Conservation (phyloP, 2,329 filamentous ascomycete species). For the Fusarium dlaminii region DNA sequence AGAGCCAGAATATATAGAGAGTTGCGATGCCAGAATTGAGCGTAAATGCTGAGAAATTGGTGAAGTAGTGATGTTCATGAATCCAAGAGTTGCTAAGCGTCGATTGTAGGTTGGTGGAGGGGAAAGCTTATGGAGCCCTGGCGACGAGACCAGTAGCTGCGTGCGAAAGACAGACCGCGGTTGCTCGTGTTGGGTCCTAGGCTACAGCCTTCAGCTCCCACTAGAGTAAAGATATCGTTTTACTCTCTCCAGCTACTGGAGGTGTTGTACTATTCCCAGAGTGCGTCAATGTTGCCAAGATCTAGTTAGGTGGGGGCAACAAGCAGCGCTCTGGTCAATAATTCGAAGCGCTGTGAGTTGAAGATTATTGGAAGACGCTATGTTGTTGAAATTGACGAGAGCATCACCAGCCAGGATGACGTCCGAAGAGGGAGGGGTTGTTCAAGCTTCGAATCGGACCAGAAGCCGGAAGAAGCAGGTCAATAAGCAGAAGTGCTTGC, state of each 20-base stretch:
- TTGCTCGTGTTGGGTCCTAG: conserved; percentile 19
- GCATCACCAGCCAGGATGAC: conserved; percentile 19
- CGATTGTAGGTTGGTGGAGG: conserved; percentile 17
- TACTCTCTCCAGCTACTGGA: neutral
- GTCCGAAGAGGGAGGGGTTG: conserved; percentile 3
- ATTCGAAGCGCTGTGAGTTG: neutral
- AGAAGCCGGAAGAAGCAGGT: conserved; percentile 14
- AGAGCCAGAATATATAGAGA: conserved; percentile 21
- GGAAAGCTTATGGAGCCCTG: conserved; percentile 20
- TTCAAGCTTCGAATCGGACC: neutral
- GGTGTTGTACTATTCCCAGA: neutral
- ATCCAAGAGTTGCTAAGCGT: conserved; percentile 24
- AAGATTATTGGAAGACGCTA: conserved; percentile 12
- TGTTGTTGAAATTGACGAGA: conserved; percentile 19
- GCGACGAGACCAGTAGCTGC: conserved; percentile 3
- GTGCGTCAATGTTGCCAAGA: conserved; percentile 34
- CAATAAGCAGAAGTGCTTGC: conserved; percentile 2
- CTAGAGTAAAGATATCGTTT: conserved; percentile 12
- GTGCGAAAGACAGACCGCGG: conserved; percentile 18
- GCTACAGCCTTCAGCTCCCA: conserved; percentile 26
- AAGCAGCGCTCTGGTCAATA: neutral
- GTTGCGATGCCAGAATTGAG: conserved; percentile 29
- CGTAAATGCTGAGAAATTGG: conserved; percentile 25
- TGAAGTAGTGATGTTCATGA: conserved; percentile 41
- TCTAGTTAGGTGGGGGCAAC: conserved; percentile 35